A percentile compares a stretch with the other conserved stretches of the same genome.
Conservation (phyloP, 768 basidiomycete species). For the Boletus subparvulus region DNA sequence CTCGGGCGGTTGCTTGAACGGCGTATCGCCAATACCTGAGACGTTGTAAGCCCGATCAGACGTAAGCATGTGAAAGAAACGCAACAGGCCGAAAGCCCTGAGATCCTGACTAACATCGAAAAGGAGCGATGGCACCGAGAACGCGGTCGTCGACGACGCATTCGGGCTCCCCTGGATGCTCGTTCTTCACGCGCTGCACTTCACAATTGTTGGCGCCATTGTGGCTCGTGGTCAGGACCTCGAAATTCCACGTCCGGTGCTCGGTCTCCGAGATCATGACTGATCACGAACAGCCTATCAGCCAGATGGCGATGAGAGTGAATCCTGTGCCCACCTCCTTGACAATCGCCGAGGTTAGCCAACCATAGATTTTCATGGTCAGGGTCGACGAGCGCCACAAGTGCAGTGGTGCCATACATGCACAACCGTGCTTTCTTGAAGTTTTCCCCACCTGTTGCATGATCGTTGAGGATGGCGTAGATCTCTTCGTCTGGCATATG, state of each 20-base stretch:
- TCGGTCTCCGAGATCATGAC: conserved; percentile 53
- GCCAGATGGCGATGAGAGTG: conserved; percentile 1
- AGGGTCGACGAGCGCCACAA: conserved; percentile 72
- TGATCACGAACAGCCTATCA: conserved; percentile 22
- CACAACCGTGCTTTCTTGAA: conserved; percentile 66
- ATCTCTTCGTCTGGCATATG: conserved; percentile 57
- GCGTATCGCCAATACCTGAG: conserved; percentile 65
- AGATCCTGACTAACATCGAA: conserved; percentile 56
- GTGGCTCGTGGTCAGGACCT: conserved; percentile 63
- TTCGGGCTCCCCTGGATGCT: conserved; percentile 71
- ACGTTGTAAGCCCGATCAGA: conserved; percentile 9
- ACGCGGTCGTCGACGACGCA: conserved; percentile 66
- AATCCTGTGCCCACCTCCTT: conserved; percentile 54
- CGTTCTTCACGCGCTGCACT: conserved; percentile 56
- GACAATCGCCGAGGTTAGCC: conserved; percentile 79
- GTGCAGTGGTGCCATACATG: conserved; percentile 79
- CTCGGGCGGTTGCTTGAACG: conserved; percentile 70
- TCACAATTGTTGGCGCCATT: conserved; percentile 70
- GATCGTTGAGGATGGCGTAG: conserved; percentile 62
- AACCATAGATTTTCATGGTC: conserved; percentile 70
- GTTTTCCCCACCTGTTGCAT: conserved; percentile 54
- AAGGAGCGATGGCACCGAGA: conserved; percentile 75
- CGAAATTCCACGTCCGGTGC: conserved; percentile 55
- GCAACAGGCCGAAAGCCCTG: conserved; percentile 5
- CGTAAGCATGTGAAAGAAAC: conserved; percentile 9